Evolutionary conservation across 805 yeast genomes (phyloP).

Genomic region (Isabelozyma gotoi): DNA sequence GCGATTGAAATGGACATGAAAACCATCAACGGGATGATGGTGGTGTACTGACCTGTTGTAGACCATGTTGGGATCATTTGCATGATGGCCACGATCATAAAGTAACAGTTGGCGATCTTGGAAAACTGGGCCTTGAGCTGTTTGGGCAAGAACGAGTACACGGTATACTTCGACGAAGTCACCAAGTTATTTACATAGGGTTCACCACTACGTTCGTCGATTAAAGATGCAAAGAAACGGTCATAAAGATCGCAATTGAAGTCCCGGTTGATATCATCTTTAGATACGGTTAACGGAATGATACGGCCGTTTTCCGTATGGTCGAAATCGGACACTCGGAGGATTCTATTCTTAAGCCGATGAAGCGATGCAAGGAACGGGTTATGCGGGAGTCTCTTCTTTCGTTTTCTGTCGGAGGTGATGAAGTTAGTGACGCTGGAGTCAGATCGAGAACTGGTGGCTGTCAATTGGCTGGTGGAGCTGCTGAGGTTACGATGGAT

Average conservation of each 20-base stretch:
- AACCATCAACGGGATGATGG: conserved; percentile 83
- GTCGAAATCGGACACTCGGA: conserved; percentile 48
- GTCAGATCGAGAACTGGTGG: conserved; percentile 12
- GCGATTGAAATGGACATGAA: conserved; percentile 87
- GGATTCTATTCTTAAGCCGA: conserved; percentile 31
- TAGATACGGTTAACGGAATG: conserved; percentile 62
- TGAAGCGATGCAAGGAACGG: conserved; percentile 11
- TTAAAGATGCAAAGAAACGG: conserved; percentile 25
- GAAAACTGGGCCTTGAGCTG: conserved; percentile 91
- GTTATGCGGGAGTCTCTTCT: conserved; percentile 11
- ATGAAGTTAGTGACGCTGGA: conserved; percentile 16
- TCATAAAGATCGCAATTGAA: conserved; percentile 29
- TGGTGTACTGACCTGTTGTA: conserved; percentile 93
- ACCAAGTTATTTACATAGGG: conserved; percentile 69
- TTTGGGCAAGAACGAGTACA: conserved; percentile 80
- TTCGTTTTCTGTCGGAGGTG: conserved; percentile 11
- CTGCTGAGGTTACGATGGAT: conserved; percentile 10
- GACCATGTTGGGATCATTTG: conserved; percentile 98
- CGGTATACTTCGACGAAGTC: conserved; percentile 83
- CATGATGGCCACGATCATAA: conserved; percentile 83
- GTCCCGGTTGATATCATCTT: conserved; percentile 28
- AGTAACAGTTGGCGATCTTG: conserved; percentile 88
- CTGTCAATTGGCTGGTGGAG: conserved; percentile 23
- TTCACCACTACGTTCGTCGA: conserved; percentile 68
- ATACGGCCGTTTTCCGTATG: conserved; percentile 69